Conservation (phyloP, 1,139 yeast genomes). For the Lodderomyces metapsilosis region DNA sequence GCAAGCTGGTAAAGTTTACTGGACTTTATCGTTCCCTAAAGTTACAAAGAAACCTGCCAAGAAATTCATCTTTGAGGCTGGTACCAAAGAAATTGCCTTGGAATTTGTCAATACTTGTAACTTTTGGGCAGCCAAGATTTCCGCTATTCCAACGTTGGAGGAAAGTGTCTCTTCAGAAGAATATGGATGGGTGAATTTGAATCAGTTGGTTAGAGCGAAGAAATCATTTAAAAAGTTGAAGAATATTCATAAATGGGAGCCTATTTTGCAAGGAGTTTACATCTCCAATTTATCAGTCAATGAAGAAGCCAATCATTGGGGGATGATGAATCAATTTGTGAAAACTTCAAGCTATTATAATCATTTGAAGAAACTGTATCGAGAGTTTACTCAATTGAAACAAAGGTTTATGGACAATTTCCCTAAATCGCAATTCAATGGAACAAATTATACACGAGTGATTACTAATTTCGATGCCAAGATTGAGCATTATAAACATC, state of each 20-base stretch:
- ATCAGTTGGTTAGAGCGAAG: constrained; percentile 30
- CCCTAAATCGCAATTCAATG: constrained; percentile 24
- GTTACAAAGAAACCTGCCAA: constrained; percentile 32
- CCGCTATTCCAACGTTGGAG: constrained; percentile 69
- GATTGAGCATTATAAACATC: constrained; percentile 42
- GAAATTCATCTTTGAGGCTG: constrained; percentile 53
- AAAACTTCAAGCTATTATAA: constrained; percentile 45
- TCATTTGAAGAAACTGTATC: constrained; percentile 37
- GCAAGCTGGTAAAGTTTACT: constrained; percentile 24
- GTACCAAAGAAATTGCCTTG: constrained; percentile 65
- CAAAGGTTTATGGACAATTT: constrained; percentile 30
- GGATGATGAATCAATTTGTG: constrained; percentile 48
- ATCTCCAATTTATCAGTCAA: constrained; percentile 34
- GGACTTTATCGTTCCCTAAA: constrained; percentile 44
- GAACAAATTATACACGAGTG: constrained; percentile 38
- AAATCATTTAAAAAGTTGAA: constrained; percentile 36
- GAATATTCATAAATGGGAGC: constrained; percentile 42
- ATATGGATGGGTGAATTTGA: constrained; percentile 73
- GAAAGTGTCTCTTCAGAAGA: constrained; percentile 70
- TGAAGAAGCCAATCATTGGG: constrained; percentile 33
- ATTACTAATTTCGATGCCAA: constrained; percentile 40
- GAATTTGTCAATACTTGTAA: constrained; percentile 78
- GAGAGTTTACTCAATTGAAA: constrained; percentile 34
- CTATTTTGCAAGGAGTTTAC: constrained; percentile 42
- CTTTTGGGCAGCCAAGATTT: constrained; percentile 86